phyloP scores from a whole-genome alignment of 768 basidiomycete species.

The Termitomyces sp. region DNA sequence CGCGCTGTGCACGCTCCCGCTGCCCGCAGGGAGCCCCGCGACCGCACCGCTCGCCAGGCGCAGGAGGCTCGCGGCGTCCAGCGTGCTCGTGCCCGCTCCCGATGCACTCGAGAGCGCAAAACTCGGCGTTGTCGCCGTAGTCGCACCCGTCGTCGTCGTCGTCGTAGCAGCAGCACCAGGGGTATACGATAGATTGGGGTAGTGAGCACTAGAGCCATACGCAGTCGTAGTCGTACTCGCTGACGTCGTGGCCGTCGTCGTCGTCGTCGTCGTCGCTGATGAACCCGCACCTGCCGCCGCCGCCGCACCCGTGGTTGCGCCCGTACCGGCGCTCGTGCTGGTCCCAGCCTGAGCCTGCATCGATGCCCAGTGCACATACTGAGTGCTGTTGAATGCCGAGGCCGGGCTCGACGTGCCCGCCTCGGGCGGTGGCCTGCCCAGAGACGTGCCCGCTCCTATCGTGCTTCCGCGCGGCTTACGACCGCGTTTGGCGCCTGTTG shows the following conservation, averaged over 20 bases:
- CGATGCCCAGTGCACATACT: slow-evolving; percentile 8
- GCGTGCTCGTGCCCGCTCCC: slow-evolving; percentile 1
- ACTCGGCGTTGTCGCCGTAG: neutral
- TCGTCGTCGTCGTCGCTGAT: neutral
- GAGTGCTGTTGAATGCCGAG: neutral
- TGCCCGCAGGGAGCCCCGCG: slow-evolving; percentile 9
- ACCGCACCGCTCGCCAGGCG: slow-evolving; percentile 11
- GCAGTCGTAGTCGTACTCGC: neutral
- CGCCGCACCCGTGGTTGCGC: neutral
- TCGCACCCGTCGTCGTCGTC: neutral
- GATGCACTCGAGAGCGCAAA: slow-evolving; percentile 6
- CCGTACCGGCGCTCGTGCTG: neutral
- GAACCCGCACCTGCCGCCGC: no score
- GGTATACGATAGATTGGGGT: slow-evolving; percentile 5
- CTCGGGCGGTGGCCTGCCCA: neutral
- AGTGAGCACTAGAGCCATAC: slow-evolving; percentile 3
- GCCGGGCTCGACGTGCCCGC: neutral
- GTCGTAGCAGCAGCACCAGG: neutral
- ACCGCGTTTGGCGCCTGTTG: slow-evolving; percentile 36
- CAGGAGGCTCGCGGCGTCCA: slow-evolving; percentile 17
- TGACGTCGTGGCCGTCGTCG: neutral
- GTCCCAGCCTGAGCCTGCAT: neutral
- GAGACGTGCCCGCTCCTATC: slow-evolving; percentile 9
- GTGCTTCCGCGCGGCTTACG: slow-evolving; percentile 38
- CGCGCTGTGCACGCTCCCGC: slow-evolving; percentile 11